Base-by-base conservation (phyloP, 2,329 filamentous ascomycete species). In the Aspergillus felis region DNA sequence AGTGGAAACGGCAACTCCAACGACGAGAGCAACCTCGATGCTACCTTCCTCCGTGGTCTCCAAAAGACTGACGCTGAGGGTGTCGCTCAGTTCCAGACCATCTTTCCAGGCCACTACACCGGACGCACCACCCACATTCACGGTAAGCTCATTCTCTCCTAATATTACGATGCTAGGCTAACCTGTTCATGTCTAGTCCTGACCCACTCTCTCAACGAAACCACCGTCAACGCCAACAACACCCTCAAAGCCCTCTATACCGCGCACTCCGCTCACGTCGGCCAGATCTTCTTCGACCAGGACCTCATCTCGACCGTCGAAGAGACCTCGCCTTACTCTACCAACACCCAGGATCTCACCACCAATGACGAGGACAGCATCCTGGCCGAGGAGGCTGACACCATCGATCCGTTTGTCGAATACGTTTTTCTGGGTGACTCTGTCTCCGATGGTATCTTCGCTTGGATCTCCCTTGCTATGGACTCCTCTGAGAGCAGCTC, bases 271-370 rank as follows among this genome's bases (percentile, higher is more conserved):
- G 79, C 81, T 7, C 85, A 88, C 72, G 78, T 87, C 42, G 85
- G 86, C 20, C 86, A 89, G 68, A 67, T 86, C 52, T 88, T 85
- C 78, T 85, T 85, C 56, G 84, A 88, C 68, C 81, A 87, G 67
- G 75, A 78, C 60, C 79, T 88, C 9, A 79, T 84, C 62, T 64
- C 65, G 27, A 61, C 74, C 42, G 82, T 87, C 55, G 80, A 85
- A 59, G 68, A 69, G 9, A 74, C 72, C 1, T 57, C 67, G 0
- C 81, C 82, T 0, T 84, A 84, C 70, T 69, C 58, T 4, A 68
- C 69, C 56, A 84, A 84, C 71, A 77, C 72, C 0, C 76, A 81
- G 58, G 53, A 61, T 0, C 55, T 81, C 22, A 85, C 79, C 4
- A 72, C 67, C 41, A 86, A 87, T 64, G 72, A 71, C 12, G 72